Base-by-base conservation (phyloP, 2,329 filamentous ascomycete genomes). In the Myriangium duriaei region DNA sequence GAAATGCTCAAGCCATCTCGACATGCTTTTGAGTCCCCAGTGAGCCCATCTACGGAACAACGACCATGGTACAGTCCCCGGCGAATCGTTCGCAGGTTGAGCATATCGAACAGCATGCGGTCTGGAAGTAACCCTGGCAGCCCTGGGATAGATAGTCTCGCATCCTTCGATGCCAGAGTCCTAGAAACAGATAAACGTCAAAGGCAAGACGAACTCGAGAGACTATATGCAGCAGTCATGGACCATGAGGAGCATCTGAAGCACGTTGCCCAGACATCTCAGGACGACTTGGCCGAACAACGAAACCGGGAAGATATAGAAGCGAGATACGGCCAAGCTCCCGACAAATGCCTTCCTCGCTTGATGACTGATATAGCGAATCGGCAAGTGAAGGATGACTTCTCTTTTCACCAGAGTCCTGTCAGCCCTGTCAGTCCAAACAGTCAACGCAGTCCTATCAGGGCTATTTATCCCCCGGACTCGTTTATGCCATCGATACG, bases 191-290 rank as follows among this genome's bases (percentile, higher is more conserved):
- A 94, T 59, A 75, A 72, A 55, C 69, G 72, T 52, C 79, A 79
- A 64, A 77, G 83, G 45, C 78, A 91, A 58, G 69, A 79, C 47
- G 82, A 94, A 56, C 76, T 95, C 59, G 86, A 94, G 58, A 76
- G 83, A 50, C 76, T 96, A 56, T 96, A 95, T 61, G 85, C 79
- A 44, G 81, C 86, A 48, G 87, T 94, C 46, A 81, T 94, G 77
- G 84, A 86, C 57, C 82, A 93, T 50, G 87, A 95, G 46, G 69
- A 67, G 32, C 61, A 64, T 45, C 69, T 65, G 17, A 51, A 50
- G 18, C 50, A 36, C 10, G 34, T 29, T n/a, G 39, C 21, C 21
- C 7, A 40, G 9, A 21, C 42, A 10, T 32, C 37, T 11, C 32
- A 42, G 11, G 18, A 40, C 11, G 39, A 35, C n/a, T 6, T 40